Conservation (phyloP, 179 eudicot genomes). For the Nepenthes alata region DNA sequence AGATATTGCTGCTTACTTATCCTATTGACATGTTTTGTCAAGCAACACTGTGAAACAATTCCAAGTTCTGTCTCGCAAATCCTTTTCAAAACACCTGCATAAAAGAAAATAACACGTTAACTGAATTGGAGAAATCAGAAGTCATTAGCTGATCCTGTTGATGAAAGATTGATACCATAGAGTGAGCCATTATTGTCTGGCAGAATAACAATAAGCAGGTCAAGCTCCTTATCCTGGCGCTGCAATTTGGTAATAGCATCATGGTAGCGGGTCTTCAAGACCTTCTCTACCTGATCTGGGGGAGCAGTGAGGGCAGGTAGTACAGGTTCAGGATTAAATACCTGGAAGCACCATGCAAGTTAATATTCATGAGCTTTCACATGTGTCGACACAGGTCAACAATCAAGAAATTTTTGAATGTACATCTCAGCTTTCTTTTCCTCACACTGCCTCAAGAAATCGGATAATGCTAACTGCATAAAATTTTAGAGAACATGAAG, state of each 20-base stretch:
- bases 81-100: slow-evolving; percentile 63
- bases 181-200: slow-evolving; percentile 88
- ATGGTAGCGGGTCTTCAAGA: slow-evolving; percentile 48
- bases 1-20: slow-evolving; percentile 59
- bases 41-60: slow-evolving; percentile 81
- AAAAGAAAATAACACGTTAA: background rate
- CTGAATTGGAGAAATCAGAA: background rate
- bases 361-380: no score
- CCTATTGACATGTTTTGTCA: slow-evolving; percentile 62
- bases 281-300: slow-evolving; percentile 76
- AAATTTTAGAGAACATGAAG: background rate
- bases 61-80: slow-evolving; percentile 94
- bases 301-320: slow-evolving; percentile 48
- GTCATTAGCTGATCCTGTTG: background rate
- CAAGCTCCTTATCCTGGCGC: slow-evolving; percentile 53
- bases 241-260: slow-evolving; percentile 57
- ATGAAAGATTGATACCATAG: slow-evolving; percentile 37
- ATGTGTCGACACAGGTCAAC: no score
- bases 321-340: slow-evolving; percentile 52
- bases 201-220: slow-evolving; percentile 63
- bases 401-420: background rate
- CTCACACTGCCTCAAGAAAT: no score
- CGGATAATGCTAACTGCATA: no score
- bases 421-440: no score
- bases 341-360: slow-evolving; percentile 15